Evolutionary conservation across 1,284 basidiomycete species (phyloP).

Genomic region (Ceratobasidium sp.): DNA sequence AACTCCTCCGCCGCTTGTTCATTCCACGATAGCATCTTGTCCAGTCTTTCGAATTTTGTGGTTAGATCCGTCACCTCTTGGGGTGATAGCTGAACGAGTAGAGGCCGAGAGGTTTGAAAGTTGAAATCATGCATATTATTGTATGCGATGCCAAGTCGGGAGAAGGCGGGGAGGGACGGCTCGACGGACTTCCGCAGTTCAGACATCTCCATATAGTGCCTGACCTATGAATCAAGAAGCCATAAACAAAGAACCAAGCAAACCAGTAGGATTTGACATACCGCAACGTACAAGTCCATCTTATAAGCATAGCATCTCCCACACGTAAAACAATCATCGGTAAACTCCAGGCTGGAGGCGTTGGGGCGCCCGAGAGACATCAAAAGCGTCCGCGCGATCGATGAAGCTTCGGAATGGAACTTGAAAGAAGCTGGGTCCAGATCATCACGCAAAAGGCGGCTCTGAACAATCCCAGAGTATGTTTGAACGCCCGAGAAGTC

Average conservation of each 20-base stretch:
- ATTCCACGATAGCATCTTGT: background rate
- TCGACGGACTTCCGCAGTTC: background rate
- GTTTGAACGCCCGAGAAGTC: background rate
- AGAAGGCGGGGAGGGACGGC: background rate
- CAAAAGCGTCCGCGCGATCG: background rate
- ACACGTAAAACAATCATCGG: background rate
- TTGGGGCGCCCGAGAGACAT: background rate
- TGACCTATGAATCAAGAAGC: background rate
- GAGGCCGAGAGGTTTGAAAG: background rate
- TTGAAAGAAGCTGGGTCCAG: background rate
- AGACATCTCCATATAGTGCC: background rate
- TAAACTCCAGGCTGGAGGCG: background rate
- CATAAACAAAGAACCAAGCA: no score
- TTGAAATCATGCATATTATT: background rate
- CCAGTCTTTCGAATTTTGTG: background rate
- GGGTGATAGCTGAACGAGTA: background rate
- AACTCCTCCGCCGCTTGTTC: background rate
- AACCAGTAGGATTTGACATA: background rate
- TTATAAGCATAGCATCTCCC: background rate
- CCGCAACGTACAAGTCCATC: background rate
- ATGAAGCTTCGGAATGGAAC: conserved; percentile 4
- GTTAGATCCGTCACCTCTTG: background rate
- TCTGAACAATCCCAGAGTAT: background rate
- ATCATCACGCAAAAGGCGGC: background rate
- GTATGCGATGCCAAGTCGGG: background rate